Evolutionary conservation across 371 early-diverging fungal genomes (phyloP).

Genomic region (Choanephora cucurbitarum): DNA sequence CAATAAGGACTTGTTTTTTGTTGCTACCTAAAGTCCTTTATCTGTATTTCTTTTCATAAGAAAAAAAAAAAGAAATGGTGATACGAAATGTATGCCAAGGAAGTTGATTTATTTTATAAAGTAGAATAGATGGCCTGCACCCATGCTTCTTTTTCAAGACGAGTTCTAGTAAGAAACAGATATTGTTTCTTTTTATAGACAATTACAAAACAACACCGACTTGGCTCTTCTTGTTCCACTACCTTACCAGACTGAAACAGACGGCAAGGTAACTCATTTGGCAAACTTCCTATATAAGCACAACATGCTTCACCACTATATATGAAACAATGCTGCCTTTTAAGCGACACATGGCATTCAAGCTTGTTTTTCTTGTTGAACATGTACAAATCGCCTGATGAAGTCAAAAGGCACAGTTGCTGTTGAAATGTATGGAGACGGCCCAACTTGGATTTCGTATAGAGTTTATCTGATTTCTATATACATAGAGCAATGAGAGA

Average conservation of each 20-base stretch:
- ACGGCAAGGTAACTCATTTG: background rate
- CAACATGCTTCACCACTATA: conserved; percentile 15
- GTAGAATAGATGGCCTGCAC: conserved; percentile 1
- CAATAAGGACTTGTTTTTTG: too few relatives aligned
- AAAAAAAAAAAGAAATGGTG: too few relatives aligned
- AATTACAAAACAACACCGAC: conserved; percentile 7
- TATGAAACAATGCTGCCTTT: background rate
- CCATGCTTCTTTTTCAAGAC: conserved; percentile 8
- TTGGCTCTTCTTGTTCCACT: background rate
- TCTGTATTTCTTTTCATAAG: too few relatives aligned
- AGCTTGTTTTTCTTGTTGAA: conserved; percentile 4
- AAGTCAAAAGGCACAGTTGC: conserved; percentile 8
- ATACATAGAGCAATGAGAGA: too few relatives aligned
- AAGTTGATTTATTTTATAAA: too few relatives aligned
- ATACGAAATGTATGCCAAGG: too few relatives aligned
- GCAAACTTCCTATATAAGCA: background rate
- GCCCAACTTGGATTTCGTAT: conserved; percentile 1
- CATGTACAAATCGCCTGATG: conserved; percentile 6
- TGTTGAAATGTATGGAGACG: conserved; percentile 4
- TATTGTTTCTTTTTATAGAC: background rate
- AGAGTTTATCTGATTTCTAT: conserved; percentile 7
- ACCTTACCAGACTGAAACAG: background rate
- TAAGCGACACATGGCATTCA: background rate
- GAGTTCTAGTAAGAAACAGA: conserved; percentile 1
- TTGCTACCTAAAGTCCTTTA: too few relatives aligned